These are phyloP conservation scores for Xylariales sp. DNA, from an alignment of 2,329 filamentous ascomycete species.

Conservation along the genomic window DNA sequence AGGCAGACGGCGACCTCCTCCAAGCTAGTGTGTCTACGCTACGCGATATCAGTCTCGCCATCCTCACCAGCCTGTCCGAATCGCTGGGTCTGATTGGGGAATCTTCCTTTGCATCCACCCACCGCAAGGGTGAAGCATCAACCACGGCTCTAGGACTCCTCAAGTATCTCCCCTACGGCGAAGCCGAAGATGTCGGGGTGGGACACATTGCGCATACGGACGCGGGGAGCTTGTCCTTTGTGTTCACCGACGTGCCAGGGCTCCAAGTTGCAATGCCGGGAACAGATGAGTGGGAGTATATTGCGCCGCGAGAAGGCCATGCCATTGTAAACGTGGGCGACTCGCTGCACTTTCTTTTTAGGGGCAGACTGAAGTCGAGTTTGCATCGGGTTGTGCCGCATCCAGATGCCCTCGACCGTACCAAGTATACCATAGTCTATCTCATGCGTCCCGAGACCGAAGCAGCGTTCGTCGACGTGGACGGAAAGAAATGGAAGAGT, in stretches of 20 bases:
- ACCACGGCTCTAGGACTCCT: background rate
- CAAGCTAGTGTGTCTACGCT: background rate
- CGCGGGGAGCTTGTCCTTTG: background rate
- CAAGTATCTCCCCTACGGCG: background rate
- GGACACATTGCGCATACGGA: background rate
- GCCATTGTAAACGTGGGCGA: background rate
- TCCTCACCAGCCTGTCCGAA: background rate
- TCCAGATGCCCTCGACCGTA: background rate
- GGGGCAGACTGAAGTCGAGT: background rate
- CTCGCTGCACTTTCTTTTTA: background rate
- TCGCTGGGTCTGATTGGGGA: background rate
- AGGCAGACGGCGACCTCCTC: background rate
- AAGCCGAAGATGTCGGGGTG: background rate
- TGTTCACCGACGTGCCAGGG: background rate
- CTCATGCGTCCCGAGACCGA: background rate
- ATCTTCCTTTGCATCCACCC: background rate
- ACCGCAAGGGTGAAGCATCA: background rate
- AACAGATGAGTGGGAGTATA: background rate
- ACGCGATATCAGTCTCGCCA: background rate
- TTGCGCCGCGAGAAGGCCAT: background rate
- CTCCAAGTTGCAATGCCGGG: background rate
- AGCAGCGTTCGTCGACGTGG: background rate
- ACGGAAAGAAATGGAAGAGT: background rate
- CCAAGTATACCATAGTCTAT: background rate
- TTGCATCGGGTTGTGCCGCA: background rate